Evolutionary conservation across 2,329 filamentous ascomycete species (phyloP).

Genomic region (Hypoxylon sp.): DNA sequence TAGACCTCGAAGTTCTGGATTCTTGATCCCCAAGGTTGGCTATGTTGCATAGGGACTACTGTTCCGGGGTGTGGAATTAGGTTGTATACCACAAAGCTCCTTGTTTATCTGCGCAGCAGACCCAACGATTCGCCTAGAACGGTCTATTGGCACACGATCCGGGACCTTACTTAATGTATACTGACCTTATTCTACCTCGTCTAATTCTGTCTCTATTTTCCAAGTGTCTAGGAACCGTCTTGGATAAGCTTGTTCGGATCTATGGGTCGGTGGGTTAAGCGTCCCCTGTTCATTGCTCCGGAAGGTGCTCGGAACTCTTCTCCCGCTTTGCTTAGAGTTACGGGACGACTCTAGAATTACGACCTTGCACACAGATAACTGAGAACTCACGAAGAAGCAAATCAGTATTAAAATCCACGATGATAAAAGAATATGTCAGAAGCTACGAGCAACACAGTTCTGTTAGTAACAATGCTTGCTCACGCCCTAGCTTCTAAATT

Average conservation of each 20-base stretch:
- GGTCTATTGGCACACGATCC: slow-evolving; percentile 7
- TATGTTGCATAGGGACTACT: neutral
- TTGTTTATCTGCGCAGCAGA: neutral
- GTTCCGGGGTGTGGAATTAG: neutral
- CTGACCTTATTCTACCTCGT: slow-evolving; percentile 4
- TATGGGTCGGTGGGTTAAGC: neutral
- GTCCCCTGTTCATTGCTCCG: slow-evolving; percentile 5
- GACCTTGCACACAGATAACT: neutral
- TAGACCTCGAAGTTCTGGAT: neutral
- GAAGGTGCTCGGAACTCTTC: slow-evolving; percentile 15
- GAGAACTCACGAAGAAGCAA: neutral
- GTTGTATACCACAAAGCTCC: slow-evolving; percentile 1
- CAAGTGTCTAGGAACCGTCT: neutral
- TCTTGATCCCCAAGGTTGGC: slow-evolving; percentile 4
- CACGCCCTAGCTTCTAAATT: neutral
- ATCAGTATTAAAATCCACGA: neutral
- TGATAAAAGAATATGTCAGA: neutral
- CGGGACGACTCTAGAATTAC: neutral
- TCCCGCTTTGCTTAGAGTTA: slow-evolving; percentile 3
- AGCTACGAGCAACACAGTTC: slow-evolving; percentile 7
- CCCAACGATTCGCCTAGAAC: neutral
- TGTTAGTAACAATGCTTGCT: neutral
- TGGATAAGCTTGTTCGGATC: slow-evolving; percentile 3
- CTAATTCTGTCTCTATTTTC: neutral
- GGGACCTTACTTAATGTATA: slow-evolving; percentile 2